Evolutionary conservation across 108 stramenopile genomes (phyloP).

Genomic region (Seminavis robusta): DNA sequence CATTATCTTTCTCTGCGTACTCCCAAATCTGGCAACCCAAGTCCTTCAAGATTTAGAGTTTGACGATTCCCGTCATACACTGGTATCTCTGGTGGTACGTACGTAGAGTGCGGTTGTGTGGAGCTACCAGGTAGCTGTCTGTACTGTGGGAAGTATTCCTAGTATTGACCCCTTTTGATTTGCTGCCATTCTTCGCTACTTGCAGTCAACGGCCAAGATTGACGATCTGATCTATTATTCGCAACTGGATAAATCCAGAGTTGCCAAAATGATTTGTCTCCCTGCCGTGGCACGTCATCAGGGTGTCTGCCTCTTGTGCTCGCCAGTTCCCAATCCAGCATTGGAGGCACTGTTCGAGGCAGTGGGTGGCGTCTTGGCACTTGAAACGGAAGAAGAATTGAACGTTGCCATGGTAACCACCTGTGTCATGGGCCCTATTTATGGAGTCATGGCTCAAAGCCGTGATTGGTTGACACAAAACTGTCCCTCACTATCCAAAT

Average conservation of each 20-base stretch:
- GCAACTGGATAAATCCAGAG: constrained; percentile 14
- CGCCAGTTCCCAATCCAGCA: background rate
- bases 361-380: constrained; percentile 53
- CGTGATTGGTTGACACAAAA: constrained; percentile 61
- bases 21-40: constrained; percentile 52
- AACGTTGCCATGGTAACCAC: constrained; percentile 63
- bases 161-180: background rate
- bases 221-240: constrained; percentile 20
- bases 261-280: constrained; percentile 78
- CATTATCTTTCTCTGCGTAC: constrained; percentile 68
- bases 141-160: background rate
- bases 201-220: constrained; percentile 34
- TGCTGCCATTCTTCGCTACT: background rate
- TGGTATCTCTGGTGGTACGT: constrained; percentile 74
- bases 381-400: constrained; percentile 49
- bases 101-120: background rate
- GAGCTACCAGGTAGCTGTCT: background rate
- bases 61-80: constrained; percentile 46
- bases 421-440: constrained; percentile 69
- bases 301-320: constrained; percentile 31
- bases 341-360: constrained; percentile 18
- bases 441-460: constrained; percentile 59
- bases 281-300: constrained; percentile 52
- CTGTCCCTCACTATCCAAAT: too few relatives aligned
- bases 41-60: constrained; percentile 51